A percentile compares a stretch with the other conserved stretches of the same genome.
Conservation (phyloP, 352 stramenopile genomes). For the Peronospora belbahrii region DNA sequence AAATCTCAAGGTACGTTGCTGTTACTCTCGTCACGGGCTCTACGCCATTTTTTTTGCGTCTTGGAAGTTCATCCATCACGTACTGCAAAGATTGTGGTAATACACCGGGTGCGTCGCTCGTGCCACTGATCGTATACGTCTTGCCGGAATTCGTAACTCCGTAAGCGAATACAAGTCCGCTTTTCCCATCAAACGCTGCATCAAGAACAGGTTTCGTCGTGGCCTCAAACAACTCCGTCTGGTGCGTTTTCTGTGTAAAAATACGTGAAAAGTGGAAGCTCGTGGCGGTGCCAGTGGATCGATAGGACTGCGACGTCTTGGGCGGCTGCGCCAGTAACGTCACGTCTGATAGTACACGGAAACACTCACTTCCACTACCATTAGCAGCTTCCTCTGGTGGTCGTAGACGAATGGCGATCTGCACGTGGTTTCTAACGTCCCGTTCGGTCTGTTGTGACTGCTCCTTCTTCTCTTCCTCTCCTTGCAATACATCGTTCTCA, state of each 20-base stretch:
- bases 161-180: constrained; percentile 94
- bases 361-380: constrained; percentile 35
- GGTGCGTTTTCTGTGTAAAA: constrained; percentile 65
- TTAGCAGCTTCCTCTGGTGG: constrained; percentile 20
- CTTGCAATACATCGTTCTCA: constrained; percentile 12
- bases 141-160: constrained; percentile 99
- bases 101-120: constrained; percentile 60
- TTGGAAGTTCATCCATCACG: constrained; percentile 57
- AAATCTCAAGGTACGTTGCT: constrained; percentile 97
- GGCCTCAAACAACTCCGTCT: constrained; percentile 88
- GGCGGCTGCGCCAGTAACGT: constrained; percentile 55
- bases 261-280: constrained; percentile 82
- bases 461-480: constrained; percentile 5
- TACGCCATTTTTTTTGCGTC: constrained; percentile 35
- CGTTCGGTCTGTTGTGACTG: constrained; percentile 10
- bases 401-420: constrained; percentile 69
- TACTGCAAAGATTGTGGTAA: constrained; percentile 73
- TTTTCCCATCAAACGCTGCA: constrained; percentile 76
- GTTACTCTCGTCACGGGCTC: constrained; percentile 42
- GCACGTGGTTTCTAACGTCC: constrained; percentile 18
- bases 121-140: constrained; percentile 96
- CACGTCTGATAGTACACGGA: constrained; percentile 59
- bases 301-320: constrained; percentile 68
- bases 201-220: constrained; percentile 89
- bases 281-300: constrained; percentile 64